Evolutionary conservation across 1,284 basidiomycete genomes (phyloP).

Genomic region (Clitocybe nebularis): DNA sequence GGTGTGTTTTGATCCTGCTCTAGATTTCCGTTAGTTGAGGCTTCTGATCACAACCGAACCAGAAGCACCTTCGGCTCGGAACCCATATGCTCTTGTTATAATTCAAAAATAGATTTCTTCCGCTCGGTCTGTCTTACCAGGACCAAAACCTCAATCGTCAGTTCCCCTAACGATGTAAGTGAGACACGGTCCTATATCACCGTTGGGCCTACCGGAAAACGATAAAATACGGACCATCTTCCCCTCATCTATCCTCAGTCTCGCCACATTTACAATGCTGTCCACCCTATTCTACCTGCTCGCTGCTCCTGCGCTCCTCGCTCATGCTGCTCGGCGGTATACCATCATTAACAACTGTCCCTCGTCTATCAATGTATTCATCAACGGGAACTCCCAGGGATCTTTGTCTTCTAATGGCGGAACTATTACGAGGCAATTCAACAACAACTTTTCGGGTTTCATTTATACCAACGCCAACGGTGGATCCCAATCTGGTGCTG

Average conservation of each 20-base stretch:
- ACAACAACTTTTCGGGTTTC: conserved; percentile 13
- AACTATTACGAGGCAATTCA: not conserved
- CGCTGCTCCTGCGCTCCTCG: not conserved
- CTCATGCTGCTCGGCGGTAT: conserved; percentile 8
- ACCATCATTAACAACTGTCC: conserved; percentile 14
- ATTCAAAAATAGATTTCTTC: not conserved
- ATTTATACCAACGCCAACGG: conserved; percentile 21
- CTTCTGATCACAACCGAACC: not conserved
- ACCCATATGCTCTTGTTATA: not conserved
- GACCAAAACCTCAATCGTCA: no score
- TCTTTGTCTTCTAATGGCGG: conserved; percentile 6
- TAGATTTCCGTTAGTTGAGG: no score
- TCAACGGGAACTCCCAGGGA: conserved; percentile 11
- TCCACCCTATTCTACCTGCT: not conserved
- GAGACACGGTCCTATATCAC: not conserved
- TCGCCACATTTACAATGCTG: not conserved
- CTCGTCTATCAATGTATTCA: conserved; percentile 4
- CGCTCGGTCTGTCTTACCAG: no score
- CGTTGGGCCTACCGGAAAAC: no score
- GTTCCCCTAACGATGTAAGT: not conserved
- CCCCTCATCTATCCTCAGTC: not conserved
- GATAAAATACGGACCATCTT: no score
- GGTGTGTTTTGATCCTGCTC: no score
- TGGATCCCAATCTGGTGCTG: conserved; percentile 14
- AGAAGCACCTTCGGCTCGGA: no score